Evolutionary conservation across 306 rosid species (phyloP), one percentile per base, ranked within the genome.

Genomic region (Fagus sylvatica): DNA sequence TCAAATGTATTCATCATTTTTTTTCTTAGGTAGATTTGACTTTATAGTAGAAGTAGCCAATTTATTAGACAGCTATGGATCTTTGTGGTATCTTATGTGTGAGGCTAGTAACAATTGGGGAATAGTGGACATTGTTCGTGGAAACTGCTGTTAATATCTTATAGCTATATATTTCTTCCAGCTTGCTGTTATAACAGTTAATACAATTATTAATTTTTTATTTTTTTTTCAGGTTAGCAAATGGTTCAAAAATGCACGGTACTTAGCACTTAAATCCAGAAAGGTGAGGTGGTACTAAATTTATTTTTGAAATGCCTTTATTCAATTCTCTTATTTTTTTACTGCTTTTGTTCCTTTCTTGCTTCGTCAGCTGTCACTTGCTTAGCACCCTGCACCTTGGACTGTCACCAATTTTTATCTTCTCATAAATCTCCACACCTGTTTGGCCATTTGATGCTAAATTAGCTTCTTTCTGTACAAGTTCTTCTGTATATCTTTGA

Each of bases 221-320:
- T 4, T n/a, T 48, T 33, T 69, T 68, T 69, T 89, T 77, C 92
- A 93, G 98, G 93, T 93, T 71, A 90, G 87, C 86, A 93, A 93
- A 90, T 93, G 98, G 98, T 93, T 93, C 90, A 93, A 93, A 84
- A 93, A 93, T 80, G 90, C 98, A 46, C 98, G 98, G 48, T 93
- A 91, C 81, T 37, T 85, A 13, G 97, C 98, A 40, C 93, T 90
- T 53, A 91, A 87, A 85, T 76, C 85, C 77, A 84, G 91, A 82
- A 93, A 88, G 97, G 98, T 91, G 54, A 75, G 79, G 69, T 83
- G 39, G 60, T 22, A 41, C 19, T 36, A 71, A 42, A 36, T 74
- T 39, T n/a, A 11, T 78, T 56, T 8, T 62, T 62, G 42, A 62
- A 62, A 62, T 62, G 43, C 51, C 41, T 51, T 4, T 32, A 22